Evolutionary conservation across 2,329 filamentous ascomycete species (phyloP).

Genomic region (Nemania sp.): DNA sequence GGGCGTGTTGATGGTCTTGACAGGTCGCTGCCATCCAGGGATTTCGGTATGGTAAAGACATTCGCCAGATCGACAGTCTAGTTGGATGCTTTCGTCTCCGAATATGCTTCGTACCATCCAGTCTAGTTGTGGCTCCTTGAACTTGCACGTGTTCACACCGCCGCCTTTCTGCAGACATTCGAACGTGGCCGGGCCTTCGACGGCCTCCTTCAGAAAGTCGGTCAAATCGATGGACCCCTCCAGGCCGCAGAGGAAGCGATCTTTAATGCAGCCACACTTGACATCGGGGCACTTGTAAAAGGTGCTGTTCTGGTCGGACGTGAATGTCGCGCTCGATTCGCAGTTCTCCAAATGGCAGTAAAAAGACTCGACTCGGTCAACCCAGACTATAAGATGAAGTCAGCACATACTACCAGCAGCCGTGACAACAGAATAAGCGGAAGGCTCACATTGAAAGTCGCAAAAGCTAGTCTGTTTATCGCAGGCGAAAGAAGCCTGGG

Average conservation of each 20-base stretch:
- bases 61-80: slow-evolving; percentile 84
- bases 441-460: slow-evolving; percentile 84
- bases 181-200: slow-evolving; percentile 87
- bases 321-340: slow-evolving; percentile 69
- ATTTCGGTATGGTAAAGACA: slow-evolving; percentile 92
- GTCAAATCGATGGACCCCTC: slow-evolving; percentile 88
- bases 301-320: slow-evolving; percentile 75
- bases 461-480: slow-evolving; percentile 74
- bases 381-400: slow-evolving; percentile 71
- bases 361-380: slow-evolving; percentile 91
- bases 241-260: slow-evolving; percentile 91
- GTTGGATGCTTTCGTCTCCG: slow-evolving; percentile 84
- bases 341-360: slow-evolving; percentile 90
- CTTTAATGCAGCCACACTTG: slow-evolving; percentile 83
- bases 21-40: slow-evolving; percentile 82
- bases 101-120: slow-evolving; percentile 85
- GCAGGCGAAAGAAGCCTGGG: slow-evolving; percentile 94
- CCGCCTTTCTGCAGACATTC: slow-evolving; percentile 70
- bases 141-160: slow-evolving; percentile 69
- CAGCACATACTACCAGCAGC: slow-evolving; percentile 11
- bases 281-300: slow-evolving; percentile 84
- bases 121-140: slow-evolving; percentile 92
- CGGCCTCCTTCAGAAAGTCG: slow-evolving; percentile 81
- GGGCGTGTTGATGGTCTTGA: slow-evolving; percentile 96
- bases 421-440: not conserved